Evolutionary conservation across 108 stramenopile genomes (phyloP).

Genomic region (Conticribra weissflogii): DNA sequence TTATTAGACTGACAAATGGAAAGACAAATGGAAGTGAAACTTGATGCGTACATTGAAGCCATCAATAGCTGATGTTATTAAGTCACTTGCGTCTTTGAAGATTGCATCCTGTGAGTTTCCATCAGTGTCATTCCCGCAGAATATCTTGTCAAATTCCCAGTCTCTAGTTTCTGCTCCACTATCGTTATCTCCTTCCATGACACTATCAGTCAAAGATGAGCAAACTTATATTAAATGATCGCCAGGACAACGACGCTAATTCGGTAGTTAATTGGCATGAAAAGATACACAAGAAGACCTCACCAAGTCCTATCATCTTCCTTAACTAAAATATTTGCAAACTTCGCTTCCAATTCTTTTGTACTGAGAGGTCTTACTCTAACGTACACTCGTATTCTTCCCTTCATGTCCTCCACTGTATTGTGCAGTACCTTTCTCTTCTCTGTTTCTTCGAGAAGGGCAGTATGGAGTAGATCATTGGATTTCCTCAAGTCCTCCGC

Average conservation of each 20-base stretch:
- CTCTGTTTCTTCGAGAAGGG: slow-evolving; percentile 51
- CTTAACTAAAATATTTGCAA: slow-evolving; percentile 33
- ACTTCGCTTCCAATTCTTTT: slow-evolving; percentile 40
- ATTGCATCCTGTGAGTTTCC: slow-evolving; percentile 62
- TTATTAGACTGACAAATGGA: slow-evolving; percentile 10
- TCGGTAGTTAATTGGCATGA: too few relatives aligned
- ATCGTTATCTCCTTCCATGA: slow-evolving; percentile 39
- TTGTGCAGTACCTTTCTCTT: slow-evolving; percentile 70
- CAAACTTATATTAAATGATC: too few relatives aligned
- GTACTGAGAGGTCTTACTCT: slow-evolving; percentile 61
- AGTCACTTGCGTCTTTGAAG: slow-evolving; percentile 63
- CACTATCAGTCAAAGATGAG: too few relatives aligned
- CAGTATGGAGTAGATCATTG: slow-evolving; percentile 58
- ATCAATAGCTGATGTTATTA: slow-evolving; percentile 74
- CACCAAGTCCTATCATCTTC: slow-evolving; percentile 44
- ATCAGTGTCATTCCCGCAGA: slow-evolving; percentile 30
- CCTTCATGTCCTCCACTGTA: slow-evolving; percentile 72
- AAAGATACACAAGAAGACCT: too few relatives aligned
- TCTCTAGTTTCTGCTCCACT: slow-evolving; percentile 36
- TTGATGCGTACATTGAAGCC: slow-evolving; percentile 80
- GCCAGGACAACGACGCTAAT: too few relatives aligned
- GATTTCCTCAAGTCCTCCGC: slow-evolving; percentile 41
- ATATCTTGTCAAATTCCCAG: slow-evolving; percentile 77
- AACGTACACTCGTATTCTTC: slow-evolving; percentile 70
- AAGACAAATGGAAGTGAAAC: slow-evolving; percentile 10